phyloP scores from a whole-genome alignment of 164 flowering plant species.

The Vitis rupestris region DNA sequence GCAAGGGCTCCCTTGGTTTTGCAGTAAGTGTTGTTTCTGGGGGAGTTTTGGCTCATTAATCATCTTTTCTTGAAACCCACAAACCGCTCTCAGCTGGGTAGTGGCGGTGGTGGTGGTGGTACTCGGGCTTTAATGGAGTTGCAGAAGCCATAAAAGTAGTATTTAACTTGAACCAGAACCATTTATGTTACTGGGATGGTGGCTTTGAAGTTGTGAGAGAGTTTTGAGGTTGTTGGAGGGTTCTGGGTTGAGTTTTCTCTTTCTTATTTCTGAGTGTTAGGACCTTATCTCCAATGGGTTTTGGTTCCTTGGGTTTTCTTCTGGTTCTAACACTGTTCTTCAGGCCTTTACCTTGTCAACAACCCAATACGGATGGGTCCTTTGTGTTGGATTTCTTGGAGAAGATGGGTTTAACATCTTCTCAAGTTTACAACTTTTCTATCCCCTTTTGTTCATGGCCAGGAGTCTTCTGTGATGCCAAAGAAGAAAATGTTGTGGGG shows the following conservation, averaged over 20 bases:
- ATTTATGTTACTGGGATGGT: neutral
- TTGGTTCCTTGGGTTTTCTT: constrained; percentile 27
- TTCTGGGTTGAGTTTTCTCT: constrained; percentile 5
- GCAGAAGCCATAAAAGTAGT: neutral
- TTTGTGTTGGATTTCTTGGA: constrained; percentile 63
- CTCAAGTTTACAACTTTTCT: constrained; percentile 38
- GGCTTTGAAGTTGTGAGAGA: constrained; percentile 9
- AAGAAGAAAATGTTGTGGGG: constrained; percentile 34
- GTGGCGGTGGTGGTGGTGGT: neutral
- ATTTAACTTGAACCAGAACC: neutral
- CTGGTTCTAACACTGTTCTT: constrained; percentile 44
- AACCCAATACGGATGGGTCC: constrained; percentile 77
- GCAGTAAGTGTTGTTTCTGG: neutral
- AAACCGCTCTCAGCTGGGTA: constrained; percentile 12
- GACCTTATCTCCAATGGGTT: constrained; percentile 43
- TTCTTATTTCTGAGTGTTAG: constrained; percentile 5
- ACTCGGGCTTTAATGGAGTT: constrained; percentile 2
- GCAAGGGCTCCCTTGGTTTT: neutral
- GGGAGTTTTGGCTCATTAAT: constrained; percentile 4
- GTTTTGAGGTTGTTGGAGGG: constrained; percentile 4
- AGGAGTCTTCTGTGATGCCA: constrained; percentile 61
- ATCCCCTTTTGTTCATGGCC: constrained; percentile 66
- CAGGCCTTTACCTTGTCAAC: constrained; percentile 45
- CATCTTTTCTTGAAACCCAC: constrained; percentile 7
- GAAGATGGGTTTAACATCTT: constrained; percentile 53